Percentiles rank a stretch among this genome's conserved stretches.
phyloP scores from a whole-genome alignment of 1,284 basidiomycete species.

The Butyriboletus appendiculatus region DNA sequence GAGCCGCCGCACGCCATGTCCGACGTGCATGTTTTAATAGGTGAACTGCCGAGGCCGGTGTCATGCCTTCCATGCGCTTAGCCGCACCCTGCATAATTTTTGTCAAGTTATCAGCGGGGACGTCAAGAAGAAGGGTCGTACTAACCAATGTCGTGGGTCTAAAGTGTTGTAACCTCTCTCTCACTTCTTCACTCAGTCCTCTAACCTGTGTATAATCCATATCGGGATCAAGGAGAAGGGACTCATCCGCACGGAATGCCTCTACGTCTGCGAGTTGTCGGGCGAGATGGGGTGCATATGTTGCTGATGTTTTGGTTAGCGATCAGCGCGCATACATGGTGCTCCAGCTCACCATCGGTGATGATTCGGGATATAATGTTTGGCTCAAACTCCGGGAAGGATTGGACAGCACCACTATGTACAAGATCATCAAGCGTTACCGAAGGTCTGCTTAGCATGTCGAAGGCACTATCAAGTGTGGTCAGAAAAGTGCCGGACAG shows the following conservation, averaged over 20 bases:
- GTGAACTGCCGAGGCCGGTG: conserved; percentile 66
- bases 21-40: conserved; percentile 65
- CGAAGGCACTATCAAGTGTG: conserved; percentile 57
- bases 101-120: background rate
- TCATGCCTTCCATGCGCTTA: conserved; percentile 88
- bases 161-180: conserved; percentile 61
- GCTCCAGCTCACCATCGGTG: conserved; percentile 58
- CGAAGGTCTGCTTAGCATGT: conserved; percentile 69
- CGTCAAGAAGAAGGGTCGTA: conserved; percentile 1
- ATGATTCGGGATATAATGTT: conserved; percentile 61
- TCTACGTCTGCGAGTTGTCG: conserved; percentile 78
- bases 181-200: conserved; percentile 78
- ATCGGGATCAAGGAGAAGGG: conserved; percentile 63
- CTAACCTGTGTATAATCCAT: conserved; percentile 69
- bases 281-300: conserved; percentile 59
- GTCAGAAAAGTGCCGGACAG: background rate
- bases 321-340: background rate
- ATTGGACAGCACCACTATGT: conserved; percentile 47
- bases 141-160: conserved; percentile 70
- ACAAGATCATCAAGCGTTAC: conserved; percentile 51
- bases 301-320: conserved; percentile 20
- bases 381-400: conserved; percentile 52
- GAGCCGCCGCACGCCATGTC: conserved; percentile 24
- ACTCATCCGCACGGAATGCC: conserved; percentile 77
- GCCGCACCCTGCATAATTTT: conserved; percentile 63